These are phyloP conservation scores for Pulicaria dysenterica DNA, from an alignment of 129 eudicot genomes.

Conservation along the genomic window DNA sequence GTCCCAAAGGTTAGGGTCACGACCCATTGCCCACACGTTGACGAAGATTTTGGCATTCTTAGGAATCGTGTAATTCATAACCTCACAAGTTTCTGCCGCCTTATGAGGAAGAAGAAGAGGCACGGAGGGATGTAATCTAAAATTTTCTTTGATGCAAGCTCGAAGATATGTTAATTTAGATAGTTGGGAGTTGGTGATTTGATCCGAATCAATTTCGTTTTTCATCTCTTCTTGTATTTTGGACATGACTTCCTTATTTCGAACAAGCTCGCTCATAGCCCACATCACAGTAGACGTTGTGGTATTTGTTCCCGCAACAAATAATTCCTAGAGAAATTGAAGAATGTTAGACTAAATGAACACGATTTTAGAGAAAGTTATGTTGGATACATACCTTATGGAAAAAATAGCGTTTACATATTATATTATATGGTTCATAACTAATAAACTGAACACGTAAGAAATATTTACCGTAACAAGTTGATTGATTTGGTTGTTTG, in stretches of 20 bases:
- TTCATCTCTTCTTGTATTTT: not conserved
- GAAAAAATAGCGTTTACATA: too few relatives aligned
- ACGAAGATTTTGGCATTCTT: not conserved
- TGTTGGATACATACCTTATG: too few relatives aligned
- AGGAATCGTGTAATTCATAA: constrained; percentile 8
- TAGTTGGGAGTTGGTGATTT: not conserved
- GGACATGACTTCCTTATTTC: constrained; percentile 1
- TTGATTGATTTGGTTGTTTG: constrained; percentile 10
- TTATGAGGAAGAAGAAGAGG: constrained; percentile 11
- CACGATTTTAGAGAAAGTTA: too few relatives aligned
- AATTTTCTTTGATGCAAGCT: not conserved
- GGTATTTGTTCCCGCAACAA: not conserved
- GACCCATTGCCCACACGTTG: not conserved
- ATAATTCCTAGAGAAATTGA: not conserved
- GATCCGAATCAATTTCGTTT: not conserved
- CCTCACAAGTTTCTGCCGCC: constrained; percentile 7
- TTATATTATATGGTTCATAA: not conserved
- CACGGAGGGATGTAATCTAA: not conserved
- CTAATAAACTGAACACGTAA: not conserved
- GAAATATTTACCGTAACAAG: not conserved
- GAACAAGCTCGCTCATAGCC: constrained; percentile 4
- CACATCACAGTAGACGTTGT: constrained; percentile 2
- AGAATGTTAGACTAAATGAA: not conserved
- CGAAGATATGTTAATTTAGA: not conserved
- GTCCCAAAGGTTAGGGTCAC: constrained; percentile 1